Evolutionary conservation across 2,329 filamentous ascomycete species (phyloP).

Genomic region (Phaeosphaeria sp.): DNA sequence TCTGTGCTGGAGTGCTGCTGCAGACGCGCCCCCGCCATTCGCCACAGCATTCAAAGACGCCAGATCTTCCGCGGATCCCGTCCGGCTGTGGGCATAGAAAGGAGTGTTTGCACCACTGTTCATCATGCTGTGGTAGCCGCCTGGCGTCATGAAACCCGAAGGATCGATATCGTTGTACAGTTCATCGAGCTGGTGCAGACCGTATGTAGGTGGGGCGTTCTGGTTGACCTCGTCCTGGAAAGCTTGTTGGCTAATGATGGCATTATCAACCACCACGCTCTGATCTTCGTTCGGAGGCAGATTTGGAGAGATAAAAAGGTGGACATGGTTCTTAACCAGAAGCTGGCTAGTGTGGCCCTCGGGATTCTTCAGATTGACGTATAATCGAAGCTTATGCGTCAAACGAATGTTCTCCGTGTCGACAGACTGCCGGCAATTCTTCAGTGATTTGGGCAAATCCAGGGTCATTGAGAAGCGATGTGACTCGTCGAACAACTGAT

Average conservation of each 20-base stretch:
- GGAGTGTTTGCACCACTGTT: conserved; percentile 73
- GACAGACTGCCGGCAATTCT: conserved; percentile 86
- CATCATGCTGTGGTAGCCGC: conserved; percentile 63
- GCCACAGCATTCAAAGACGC: conserved; percentile 59
- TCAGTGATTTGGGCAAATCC: conserved; percentile 80
- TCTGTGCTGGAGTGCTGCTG: conserved; percentile 74
- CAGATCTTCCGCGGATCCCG: conserved; percentile 83
- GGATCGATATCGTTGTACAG: conserved; percentile 88
- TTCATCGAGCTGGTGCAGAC: conserved; percentile 86
- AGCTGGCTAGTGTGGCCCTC: conserved; percentile 95
- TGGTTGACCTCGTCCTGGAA: conserved; percentile 64
- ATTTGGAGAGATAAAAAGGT: conserved; percentile 94
- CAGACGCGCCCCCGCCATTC: conserved; percentile 54
- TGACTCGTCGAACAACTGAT: conserved; percentile 60
- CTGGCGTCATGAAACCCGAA: conserved; percentile 81
- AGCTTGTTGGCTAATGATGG: conserved; percentile 44
- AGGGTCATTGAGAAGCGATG: conserved; percentile 66
- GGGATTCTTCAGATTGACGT: conserved; percentile 89
- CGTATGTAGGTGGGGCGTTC: conserved; percentile 90
- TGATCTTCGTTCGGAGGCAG: conserved; percentile 88
- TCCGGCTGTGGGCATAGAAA: conserved; percentile 72
- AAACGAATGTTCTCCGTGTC: conserved; percentile 90
- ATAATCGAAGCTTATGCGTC: conserved; percentile 89
- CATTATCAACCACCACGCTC: conserved; percentile 63
- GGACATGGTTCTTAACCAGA: conserved; percentile 86